Evolutionary conservation across 2,329 filamentous ascomycete genomes (phyloP).

Genomic region (Emmonsiellopsis sp.): DNA sequence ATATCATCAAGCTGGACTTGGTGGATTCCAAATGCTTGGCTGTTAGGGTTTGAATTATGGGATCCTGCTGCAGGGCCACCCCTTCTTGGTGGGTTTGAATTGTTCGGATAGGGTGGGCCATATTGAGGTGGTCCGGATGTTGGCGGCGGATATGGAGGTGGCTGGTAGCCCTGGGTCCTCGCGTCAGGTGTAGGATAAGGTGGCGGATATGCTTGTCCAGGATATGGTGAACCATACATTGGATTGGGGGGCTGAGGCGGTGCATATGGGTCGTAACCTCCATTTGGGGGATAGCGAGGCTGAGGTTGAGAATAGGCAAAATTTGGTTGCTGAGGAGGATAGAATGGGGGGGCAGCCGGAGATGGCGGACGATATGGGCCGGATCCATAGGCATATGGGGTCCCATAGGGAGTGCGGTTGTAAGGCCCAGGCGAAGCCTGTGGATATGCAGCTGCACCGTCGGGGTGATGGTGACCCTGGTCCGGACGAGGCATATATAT

Average conservation of each 20-base stretch:
- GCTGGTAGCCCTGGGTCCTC: constrained; percentile 12
- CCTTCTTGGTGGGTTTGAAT: constrained; percentile 4
- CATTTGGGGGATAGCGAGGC: constrained; percentile 12
- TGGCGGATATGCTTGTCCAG: constrained; percentile 15
- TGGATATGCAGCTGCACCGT: constrained; percentile 9
- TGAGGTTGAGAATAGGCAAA: constrained; percentile 17
- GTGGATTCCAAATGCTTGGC: constrained; percentile 36
- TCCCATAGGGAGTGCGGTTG: constrained; percentile 22
- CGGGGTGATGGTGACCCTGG: constrained; percentile 10
- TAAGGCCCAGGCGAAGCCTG: constrained; percentile 21
- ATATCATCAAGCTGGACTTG: constrained; percentile 45
- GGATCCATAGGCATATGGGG: constrained; percentile 22
- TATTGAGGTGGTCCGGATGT: constrained; percentile 11
- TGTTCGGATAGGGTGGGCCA: constrained; percentile 7
- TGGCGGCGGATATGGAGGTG: constrained; percentile 11
- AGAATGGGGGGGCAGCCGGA: constrained; percentile 17
- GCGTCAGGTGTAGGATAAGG: constrained; percentile 13
- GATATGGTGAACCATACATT: constrained; percentile 17
- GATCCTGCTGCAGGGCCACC: not conserved
- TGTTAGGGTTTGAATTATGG: constrained; percentile 12
- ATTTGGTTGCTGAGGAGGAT: constrained; percentile 12
- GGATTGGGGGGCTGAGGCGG: constrained; percentile 13
- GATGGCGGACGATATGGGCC: constrained; percentile 24
- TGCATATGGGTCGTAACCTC: constrained; percentile 13
- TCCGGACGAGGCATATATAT: constrained; percentile 11